These are phyloP conservation scores for Cercospora sojina DNA, from an alignment of 2,329 filamentous ascomycete species.

Conservation along the genomic window DNA sequence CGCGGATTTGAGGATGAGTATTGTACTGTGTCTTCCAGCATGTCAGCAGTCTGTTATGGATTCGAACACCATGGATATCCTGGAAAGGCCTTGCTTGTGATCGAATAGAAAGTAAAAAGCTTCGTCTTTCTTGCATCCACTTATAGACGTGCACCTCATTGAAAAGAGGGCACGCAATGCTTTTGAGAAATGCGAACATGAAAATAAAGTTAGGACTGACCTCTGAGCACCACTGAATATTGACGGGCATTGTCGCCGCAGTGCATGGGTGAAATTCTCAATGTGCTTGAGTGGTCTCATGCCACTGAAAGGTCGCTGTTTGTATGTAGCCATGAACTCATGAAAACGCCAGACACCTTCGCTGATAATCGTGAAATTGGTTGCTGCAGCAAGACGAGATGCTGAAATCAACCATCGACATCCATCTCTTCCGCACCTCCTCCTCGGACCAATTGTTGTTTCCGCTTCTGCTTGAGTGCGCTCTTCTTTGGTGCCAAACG, in stretches of 20 bases:
- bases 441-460: constrained; percentile 48
- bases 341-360: constrained; percentile 16
- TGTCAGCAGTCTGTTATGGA: constrained; percentile 17
- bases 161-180: constrained; percentile 12
- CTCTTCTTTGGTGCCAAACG: constrained; percentile 42
- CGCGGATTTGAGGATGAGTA: not conserved
- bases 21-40: not conserved
- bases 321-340: not conserved
- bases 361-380: constrained; percentile 2
- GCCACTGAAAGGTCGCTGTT: not conserved
- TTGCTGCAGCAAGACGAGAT: not conserved
- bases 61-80: constrained; percentile 12
- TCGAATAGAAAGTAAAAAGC: constrained; percentile 17
- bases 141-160: constrained; percentile 11
- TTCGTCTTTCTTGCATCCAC: constrained; percentile 13
- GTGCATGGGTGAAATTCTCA: not conserved
- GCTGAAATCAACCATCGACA: constrained; percentile 36
- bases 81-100: constrained; percentile 3
- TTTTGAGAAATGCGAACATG: constrained; percentile 1
- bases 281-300: not conserved
- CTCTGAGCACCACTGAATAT: not conserved
- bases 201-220: not conserved
- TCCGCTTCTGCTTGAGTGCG: constrained; percentile 46
- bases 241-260: not conserved
- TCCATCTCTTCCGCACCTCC: constrained; percentile 45